A percentile compares a stretch with the other conserved stretches of the same genome.
Evolutionary conservation across 225 moss, liverwort and hornwort species (phyloP).

Genomic region (Lunularia cruciata): DNA sequence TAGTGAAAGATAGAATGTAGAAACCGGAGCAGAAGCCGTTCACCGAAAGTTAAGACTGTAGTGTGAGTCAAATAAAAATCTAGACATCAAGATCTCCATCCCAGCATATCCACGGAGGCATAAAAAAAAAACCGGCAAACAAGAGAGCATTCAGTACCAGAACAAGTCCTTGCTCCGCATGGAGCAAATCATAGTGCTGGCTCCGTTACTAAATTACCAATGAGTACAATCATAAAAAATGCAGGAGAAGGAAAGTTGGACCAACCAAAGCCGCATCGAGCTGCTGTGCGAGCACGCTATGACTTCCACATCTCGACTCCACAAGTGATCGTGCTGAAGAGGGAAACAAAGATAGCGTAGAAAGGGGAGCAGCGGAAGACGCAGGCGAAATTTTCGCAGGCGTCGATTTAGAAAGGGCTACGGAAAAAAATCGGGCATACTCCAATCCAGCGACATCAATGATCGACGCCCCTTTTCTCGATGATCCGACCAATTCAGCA

Average conservation of each 20-base stretch:
- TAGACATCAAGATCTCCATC: too few species aligned
- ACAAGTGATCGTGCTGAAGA: neutral
- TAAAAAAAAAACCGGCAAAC: neutral
- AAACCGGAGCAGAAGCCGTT: too few species aligned
- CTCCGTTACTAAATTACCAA: too few species aligned
- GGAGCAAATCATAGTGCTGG: too few species aligned
- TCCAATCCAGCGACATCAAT: neutral
- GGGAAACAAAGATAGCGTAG: conserved; percentile 12
- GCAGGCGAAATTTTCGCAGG: neutral
- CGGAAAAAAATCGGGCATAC: conserved; percentile 2
- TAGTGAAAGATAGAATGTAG: too few species aligned
- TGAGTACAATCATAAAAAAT: neutral
- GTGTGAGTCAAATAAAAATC: too few species aligned
- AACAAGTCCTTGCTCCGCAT: neutral
- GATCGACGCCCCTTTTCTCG: neutral
- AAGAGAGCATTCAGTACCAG: neutral
- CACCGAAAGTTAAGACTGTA: too few species aligned
- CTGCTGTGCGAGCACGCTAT: conserved; percentile 1
- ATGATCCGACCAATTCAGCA: neutral
- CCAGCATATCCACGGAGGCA: neutral
- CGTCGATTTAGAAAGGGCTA: neutral
- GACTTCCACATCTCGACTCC: conserved; percentile 13
- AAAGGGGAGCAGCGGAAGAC: conserved; percentile 8
- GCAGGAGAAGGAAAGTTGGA: neutral
- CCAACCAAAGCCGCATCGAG: conserved; percentile 21